Evolutionary conservation across 768 basidiomycete genomes (phyloP), one percentile per base, ranked within the genome.

Genomic region (Russula vinacea): DNA sequence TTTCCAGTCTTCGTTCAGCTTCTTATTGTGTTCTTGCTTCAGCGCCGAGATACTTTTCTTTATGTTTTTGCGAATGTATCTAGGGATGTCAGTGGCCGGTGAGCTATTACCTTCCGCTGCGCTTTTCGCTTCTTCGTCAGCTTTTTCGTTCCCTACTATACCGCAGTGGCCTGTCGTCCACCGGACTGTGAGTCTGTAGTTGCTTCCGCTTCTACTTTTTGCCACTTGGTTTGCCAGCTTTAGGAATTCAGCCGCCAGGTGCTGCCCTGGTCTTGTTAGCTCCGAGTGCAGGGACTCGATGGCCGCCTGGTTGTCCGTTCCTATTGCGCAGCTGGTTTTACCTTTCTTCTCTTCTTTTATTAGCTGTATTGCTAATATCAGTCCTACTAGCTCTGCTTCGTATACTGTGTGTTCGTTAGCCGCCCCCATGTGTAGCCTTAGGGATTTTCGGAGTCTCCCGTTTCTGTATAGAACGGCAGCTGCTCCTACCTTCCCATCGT

Each of bases 21-120:
- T 45, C 9, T 22, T 22, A 9, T 45, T 45, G 9, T 22, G 7
- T 11, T 9, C 9, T 11, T 45, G 44, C 10, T n/a, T 45, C 0
- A 45, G 9, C 4, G 44, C 44, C 3, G 44, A 45, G 2, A 22
- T 4, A 11, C n/a, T 45, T 2, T 22, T 8, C 9, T 45, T 45
- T 0, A 22, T 45, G 6, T 22, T 45, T 0, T n/a, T n/a, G 1
- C 44, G 40, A 0, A 45, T 0, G 9, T 45, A 45, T 45, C 10
- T 10, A 2, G 44, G 44, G 2, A 45, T 8, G 8, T 22, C 10
- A 3, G 8, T n/a, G 0, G 0, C 1, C 0, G 16, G n/a, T 0
- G 44, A 45, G 9, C n/a, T 45, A 0, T 22, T 11, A 0, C 44
- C n/a, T 0, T 11, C n/a, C 8, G 44, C 44, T 11, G 44, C 44